Base-by-base conservation (phyloP, 345 rosid genomes). In the Murraya koenigii region DNA sequence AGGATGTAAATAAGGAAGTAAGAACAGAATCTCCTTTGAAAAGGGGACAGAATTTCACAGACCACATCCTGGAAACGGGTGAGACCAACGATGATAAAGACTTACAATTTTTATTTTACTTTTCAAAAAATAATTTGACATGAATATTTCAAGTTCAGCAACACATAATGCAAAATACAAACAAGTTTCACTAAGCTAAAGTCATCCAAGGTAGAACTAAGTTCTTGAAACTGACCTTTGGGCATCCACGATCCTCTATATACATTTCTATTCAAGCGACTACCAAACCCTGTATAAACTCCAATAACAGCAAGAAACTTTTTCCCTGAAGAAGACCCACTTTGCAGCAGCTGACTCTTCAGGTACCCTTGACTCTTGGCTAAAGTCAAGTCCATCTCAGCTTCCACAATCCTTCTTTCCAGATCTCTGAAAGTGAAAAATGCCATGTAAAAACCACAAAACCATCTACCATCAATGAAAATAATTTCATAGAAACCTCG, bases 221-320 rank as follows among this genome's bases (percentile, higher is more conserved):
- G 17, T 6, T 8, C 77, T 65, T 10, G 33, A 36, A 61, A 74
- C 84, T 78, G 25, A 91, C 99, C 97, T 86, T 77, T 92, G 75
- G 98, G 98, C 98, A 96, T 96, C 97, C 98, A 96, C 38, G 97
- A 87, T 10, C 97, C 97, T 87, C 99, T 81, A 82, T 89, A 96
- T 28, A 78, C 63, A 80, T 90, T 94, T 69, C 99, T 88, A 79
- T 87, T 91, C 80, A 92, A 75, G 69, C 82, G 93, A 79, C 98
- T 88, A 26, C 99, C 99, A 77, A 96, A 96, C 5, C 99, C 98
- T n/a, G 99, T 89, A 78, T 87, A 94, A 19, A 96, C 94, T 66
- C 98, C 99, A 86, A 96, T 92, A 47, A 96, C 97, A 62, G 92
- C 99, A 78, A 96, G 98, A 72, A 89, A 79, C 77, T 89, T 92